Evolutionary conservation across 345 rosid genomes (phyloP).

Genomic region (Gossypium turneri): DNA sequence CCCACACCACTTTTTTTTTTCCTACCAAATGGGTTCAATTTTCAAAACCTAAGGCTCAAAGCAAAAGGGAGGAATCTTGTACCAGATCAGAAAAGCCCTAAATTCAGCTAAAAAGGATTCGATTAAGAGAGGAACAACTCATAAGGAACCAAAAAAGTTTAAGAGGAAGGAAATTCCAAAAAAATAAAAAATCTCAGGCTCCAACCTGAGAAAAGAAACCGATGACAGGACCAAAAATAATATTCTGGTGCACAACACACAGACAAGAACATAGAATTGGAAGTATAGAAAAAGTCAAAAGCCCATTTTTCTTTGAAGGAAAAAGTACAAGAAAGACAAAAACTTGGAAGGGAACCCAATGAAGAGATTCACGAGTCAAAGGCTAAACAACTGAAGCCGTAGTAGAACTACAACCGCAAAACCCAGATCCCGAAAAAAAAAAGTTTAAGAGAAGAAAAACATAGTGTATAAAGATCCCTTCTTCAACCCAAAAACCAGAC

Average conservation of each 20-base stretch:
- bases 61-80: conserved; percentile 19
- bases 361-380: conserved; percentile 35
- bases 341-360: conserved; percentile 38
- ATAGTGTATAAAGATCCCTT: conserved; percentile 10
- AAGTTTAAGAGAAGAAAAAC: conserved; percentile 15
- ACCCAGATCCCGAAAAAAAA: conserved; percentile 51
- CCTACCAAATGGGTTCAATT: background rate
- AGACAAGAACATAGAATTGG: conserved; percentile 22
- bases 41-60: conserved; percentile 18
- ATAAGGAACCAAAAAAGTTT: background rate
- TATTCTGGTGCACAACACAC: conserved; percentile 24
- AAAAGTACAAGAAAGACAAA: conserved; percentile 30
- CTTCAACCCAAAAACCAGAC: conserved; percentile 6
- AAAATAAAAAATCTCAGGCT: conserved; percentile 5
- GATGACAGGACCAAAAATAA: background rate
- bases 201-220: background rate
- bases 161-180: background rate
- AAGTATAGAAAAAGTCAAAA: conserved; percentile 39
- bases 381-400: conserved; percentile 41
- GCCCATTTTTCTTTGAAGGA: conserved; percentile 21
- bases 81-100: conserved; percentile 37
- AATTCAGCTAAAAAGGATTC: conserved; percentile 19
- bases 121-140: conserved; percentile 5
- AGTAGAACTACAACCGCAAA: conserved; percentile 28
- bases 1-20: background rate